Evolutionary conservation across 768 basidiomycete genomes (phyloP).

Genomic region (Crucibulum laeve): DNA sequence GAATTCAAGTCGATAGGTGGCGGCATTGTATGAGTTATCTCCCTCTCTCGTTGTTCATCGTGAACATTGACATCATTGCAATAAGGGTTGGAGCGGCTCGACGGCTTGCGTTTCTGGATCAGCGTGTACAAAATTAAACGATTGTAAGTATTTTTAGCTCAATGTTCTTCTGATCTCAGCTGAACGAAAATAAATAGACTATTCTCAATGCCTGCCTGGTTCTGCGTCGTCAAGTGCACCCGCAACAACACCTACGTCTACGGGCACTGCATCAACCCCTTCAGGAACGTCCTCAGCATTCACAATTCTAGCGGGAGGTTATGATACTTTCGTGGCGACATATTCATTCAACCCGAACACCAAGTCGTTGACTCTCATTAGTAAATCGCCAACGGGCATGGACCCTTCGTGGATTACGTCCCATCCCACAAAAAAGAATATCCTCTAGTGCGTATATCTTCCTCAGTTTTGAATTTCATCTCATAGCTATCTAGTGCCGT

Average conservation of each 20-base stretch:
- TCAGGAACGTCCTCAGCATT: slow-evolving; percentile 43
- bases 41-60: too few species aligned
- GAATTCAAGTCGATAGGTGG: background rate
- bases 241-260: background rate
- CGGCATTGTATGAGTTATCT: background rate
- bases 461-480: background rate
- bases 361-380: slow-evolving; percentile 39
- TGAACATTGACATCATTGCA: background rate
- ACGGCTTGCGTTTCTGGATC: background rate
- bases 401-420: slow-evolving; percentile 60
- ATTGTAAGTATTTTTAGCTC: background rate
- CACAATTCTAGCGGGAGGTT: slow-evolving; percentile 68
- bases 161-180: background rate
- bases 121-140: background rate
- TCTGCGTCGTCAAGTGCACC: background rate
- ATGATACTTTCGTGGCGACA: slow-evolving; percentile 54
- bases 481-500: slow-evolving; percentile 36
- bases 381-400: slow-evolving; percentile 43
- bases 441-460: slow-evolving; percentile 48
- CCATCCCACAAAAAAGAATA: slow-evolving; percentile 51
- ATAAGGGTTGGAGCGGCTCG: background rate
- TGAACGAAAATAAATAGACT: background rate
- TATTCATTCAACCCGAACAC: slow-evolving; percentile 57
- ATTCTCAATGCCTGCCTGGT: slow-evolving; percentile 1
- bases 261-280: background rate